Evolutionary conservation across 2,329 filamentous ascomycete genomes (phyloP).

Genomic region (Venturia asperata): DNA sequence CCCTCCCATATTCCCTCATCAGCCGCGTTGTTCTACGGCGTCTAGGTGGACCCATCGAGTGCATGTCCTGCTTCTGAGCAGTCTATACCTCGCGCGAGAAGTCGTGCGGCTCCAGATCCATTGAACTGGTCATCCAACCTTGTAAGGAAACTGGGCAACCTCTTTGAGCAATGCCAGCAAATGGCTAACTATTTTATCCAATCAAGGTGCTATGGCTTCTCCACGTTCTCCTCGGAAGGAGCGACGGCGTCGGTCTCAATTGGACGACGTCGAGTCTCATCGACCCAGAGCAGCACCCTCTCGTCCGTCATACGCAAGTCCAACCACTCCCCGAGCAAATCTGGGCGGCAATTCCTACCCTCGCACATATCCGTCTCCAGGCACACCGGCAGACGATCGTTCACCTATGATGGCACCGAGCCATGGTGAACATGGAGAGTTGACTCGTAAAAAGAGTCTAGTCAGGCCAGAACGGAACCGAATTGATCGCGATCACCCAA

Average conservation of each 20-base stretch:
- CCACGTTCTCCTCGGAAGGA: slow-evolving; percentile 3
- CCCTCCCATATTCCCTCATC: neutral
- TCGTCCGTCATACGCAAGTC: slow-evolving; percentile 10
- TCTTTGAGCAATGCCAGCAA: neutral
- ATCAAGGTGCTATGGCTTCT: neutral
- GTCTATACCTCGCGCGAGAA: neutral
- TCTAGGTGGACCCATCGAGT: neutral
- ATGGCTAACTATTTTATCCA: neutral
- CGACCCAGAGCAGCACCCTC: slow-evolving; percentile 1
- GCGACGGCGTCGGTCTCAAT: slow-evolving; percentile 1
- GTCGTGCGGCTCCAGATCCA: neutral
- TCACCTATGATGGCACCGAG: slow-evolving; percentile 46
- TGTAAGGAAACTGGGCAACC: neutral
- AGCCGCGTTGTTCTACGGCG: slow-evolving; percentile 2
- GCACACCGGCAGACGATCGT: slow-evolving; percentile 37
- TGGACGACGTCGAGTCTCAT: neutral
- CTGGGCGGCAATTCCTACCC: neutral
- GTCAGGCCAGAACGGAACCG: slow-evolving; percentile 82
- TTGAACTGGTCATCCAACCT: neutral
- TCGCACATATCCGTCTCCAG: slow-evolving; percentile 37
- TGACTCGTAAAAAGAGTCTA: slow-evolving; percentile 74
- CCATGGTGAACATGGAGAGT: slow-evolving; percentile 32
- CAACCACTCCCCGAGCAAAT: slow-evolving; percentile 12
- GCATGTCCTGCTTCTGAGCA: neutral
- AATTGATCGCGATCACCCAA: slow-evolving; percentile 80